A percentile compares a stretch with the other conserved stretches of the same genome.
Evolutionary conservation across 2,329 filamentous ascomycete genomes (phyloP).

Genomic region (Cladosporium sp.): DNA sequence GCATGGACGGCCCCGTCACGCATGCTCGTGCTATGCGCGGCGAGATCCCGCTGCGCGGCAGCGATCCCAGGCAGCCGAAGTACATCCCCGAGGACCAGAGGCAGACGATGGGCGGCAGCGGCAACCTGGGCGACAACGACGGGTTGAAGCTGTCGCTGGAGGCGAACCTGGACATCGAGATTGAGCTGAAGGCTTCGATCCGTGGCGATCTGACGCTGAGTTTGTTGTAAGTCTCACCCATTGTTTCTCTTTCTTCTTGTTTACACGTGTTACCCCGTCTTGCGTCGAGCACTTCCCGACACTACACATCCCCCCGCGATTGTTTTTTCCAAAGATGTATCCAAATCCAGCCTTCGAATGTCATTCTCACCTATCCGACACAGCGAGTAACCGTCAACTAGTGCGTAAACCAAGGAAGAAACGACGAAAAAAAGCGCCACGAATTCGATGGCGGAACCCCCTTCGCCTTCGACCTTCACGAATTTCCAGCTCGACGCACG

Average conservation of each 20-base stretch:
- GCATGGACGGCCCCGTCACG: constrained; percentile 52
- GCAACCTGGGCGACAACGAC: constrained; percentile 44
- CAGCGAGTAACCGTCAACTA: constrained; percentile 11
- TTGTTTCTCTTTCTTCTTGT: not conserved
- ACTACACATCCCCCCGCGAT: too few species aligned
- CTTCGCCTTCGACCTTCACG: too few species aligned
- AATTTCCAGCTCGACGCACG: too few species aligned
- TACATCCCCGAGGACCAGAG: constrained; percentile 19
- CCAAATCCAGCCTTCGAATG: not conserved
- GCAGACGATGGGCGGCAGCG: not conserved
- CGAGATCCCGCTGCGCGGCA: constrained; percentile 49
- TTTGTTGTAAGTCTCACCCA: constrained; percentile 56
- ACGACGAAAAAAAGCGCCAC: not conserved
- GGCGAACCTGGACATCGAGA: constrained; percentile 74
- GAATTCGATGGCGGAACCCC: too few species aligned
- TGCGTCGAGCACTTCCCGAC: too few species aligned
- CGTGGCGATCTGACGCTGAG: constrained; percentile 76
- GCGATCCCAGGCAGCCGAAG: constrained; percentile 46
- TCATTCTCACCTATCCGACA: constrained; percentile 10
- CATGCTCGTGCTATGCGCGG: constrained; percentile 48
- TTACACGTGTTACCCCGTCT: too few species aligned
- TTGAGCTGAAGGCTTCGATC: constrained; percentile 78
- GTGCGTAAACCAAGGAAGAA: constrained; percentile 1
- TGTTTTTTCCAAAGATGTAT: not conserved
- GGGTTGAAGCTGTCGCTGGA: constrained; percentile 67